Percentiles rank a stretch among this genome's conserved stretches.
Evolutionary conservation across 495 filamentous ascomycete genomes (phyloP).

Genomic region (Neurospora tetraspora): DNA sequence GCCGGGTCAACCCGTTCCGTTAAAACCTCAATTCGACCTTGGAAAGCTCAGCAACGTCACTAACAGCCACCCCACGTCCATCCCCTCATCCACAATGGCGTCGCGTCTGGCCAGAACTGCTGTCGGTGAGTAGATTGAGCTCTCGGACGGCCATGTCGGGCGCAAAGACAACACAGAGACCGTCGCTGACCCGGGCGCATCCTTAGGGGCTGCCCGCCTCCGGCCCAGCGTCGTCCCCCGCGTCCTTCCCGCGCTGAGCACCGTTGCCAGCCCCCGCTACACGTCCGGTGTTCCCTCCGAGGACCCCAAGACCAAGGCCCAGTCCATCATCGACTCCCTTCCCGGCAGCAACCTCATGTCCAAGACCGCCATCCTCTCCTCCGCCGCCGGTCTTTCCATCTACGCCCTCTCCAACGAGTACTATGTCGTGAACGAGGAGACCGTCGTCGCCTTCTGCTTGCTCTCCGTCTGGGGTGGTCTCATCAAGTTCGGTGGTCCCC

Average conservation of each 20-base stretch:
- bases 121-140: constrained; percentile 57
- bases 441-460: constrained; percentile 79
- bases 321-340: constrained; percentile 85
- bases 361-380: constrained; percentile 94
- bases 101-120: constrained; percentile 88
- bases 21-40: constrained; percentile 42
- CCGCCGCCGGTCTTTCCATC: constrained; percentile 77
- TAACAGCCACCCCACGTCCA: constrained; percentile 26
- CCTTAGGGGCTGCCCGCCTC: constrained; percentile 75
- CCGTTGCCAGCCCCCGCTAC: constrained; percentile 51
- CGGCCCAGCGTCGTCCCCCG: constrained; percentile 63
- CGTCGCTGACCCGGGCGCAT: constrained; percentile 1
- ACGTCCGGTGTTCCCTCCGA: constrained; percentile 67
- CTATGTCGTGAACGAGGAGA: constrained; percentile 98
- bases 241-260: constrained; percentile 59
- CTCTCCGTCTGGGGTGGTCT: constrained; percentile 82
- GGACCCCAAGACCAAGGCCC: constrained; percentile 88
- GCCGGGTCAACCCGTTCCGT: constrained; percentile 26
- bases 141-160: neutral
- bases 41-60: constrained; percentile 30
- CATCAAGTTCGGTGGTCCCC: constrained; percentile 82
- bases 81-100: constrained; percentile 70
- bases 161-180: neutral
- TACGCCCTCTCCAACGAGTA: constrained; percentile 99
- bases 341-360: constrained; percentile 77